phyloP scores from a whole-genome alignment of 2,329 filamentous ascomycete genomes.

The Cladosporium sp. region DNA sequence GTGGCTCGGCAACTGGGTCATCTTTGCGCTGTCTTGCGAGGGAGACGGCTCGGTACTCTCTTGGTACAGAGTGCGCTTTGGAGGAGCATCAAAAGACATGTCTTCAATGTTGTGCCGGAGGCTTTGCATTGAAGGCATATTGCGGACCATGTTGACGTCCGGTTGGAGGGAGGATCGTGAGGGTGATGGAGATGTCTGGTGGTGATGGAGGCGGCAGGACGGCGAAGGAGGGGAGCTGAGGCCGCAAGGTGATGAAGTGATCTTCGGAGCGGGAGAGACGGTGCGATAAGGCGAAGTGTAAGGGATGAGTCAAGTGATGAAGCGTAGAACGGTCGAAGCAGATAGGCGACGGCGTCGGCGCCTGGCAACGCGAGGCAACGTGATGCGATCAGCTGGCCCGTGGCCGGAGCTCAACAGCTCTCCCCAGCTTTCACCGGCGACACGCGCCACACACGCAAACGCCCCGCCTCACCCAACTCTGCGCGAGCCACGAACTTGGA shows the following conservation, averaged over 20 bases:
- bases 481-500: no score
- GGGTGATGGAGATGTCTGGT: background rate
- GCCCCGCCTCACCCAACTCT: conserved; percentile 4
- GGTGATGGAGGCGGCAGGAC: background rate
- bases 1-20: background rate
- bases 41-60: conserved; percentile 1
- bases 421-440: background rate
- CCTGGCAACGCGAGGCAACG: conserved; percentile 8
- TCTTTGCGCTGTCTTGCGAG: background rate
- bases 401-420: background rate
- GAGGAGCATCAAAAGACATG: conserved; percentile 8
- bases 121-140: conserved; percentile 23
- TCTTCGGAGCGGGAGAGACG: no score
- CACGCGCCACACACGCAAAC: conserved; percentile 10
- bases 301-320: conserved; percentile 1
- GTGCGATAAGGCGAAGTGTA: background rate
- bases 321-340: background rate
- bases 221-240: background rate
- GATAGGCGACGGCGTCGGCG: conserved; percentile 1
- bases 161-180: background rate
- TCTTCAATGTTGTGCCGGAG: conserved; percentile 20
- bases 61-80: conserved; percentile 5
- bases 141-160: conserved; percentile 23
- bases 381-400: conserved; percentile 7
- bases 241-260: no score